These are phyloP conservation scores for Phylloporus scabripes DNA, from an alignment of 768 basidiomycete species.

Conservation along the genomic window DNA sequence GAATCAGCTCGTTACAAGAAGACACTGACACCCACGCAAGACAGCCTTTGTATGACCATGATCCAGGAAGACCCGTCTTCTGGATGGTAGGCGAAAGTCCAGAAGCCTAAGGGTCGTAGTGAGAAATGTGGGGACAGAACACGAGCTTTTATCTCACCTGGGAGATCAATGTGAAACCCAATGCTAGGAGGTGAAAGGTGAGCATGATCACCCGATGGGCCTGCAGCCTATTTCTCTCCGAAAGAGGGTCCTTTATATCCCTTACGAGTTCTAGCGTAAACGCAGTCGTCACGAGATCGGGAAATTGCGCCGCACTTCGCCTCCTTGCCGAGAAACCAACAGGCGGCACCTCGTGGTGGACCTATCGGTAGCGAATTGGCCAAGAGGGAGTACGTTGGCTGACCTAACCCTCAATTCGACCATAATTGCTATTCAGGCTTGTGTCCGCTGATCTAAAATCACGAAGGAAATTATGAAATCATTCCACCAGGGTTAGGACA, in stretches of 20 bases:
- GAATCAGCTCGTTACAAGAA: not conserved
- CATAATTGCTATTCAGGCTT: no score
- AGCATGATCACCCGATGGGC: constrained; percentile 7
- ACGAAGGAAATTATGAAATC: not conserved
- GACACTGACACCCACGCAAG: constrained; percentile 42
- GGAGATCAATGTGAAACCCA: constrained; percentile 1
- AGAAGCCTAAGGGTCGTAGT: constrained; percentile 6
- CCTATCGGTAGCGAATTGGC: no score
- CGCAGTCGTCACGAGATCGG: not conserved
- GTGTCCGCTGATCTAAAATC: no score
- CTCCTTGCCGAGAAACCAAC: not conserved
- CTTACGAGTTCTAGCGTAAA: constrained; percentile 2
- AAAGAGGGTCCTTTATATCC: constrained; percentile 10
- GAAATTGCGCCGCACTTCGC: no score
- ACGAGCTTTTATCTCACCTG: constrained; percentile 3
- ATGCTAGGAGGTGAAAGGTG: not conserved
- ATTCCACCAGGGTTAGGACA: not conserved
- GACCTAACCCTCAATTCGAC: no score
- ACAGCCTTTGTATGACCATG: constrained; percentile 65
- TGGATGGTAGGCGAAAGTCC: constrained; percentile 36
- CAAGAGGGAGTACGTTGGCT: no score
- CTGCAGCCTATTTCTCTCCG: not conserved
- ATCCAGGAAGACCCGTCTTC: constrained; percentile 52
- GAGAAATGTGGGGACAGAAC: not conserved
- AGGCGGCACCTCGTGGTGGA: no score